Evolutionary conservation across 129 eudicot genomes (phyloP).

Genomic region (Kitagawia praeruptora): DNA sequence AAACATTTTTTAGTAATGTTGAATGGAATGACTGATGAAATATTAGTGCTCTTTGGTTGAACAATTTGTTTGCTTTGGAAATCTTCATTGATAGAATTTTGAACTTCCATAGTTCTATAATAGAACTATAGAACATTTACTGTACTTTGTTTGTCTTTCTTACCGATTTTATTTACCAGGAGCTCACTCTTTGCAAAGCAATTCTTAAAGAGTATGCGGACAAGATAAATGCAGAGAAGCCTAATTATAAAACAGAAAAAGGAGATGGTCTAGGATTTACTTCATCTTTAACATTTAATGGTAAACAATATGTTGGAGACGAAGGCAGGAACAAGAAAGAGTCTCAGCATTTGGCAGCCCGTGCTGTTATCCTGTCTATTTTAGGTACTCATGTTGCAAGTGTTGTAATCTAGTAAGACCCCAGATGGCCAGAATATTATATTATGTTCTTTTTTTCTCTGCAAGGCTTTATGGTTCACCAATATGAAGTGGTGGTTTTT

Average conservation of each 20-base stretch:
- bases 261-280: constrained; percentile 24
- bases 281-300: constrained; percentile 33
- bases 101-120: too few species aligned
- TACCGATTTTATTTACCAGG: constrained; percentile 27
- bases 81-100: too few species aligned
- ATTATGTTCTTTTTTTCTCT: not conserved
- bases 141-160: not conserved
- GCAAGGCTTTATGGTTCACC: not conserved
- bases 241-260: constrained; percentile 31
- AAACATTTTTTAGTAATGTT: too few species aligned
- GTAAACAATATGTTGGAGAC: constrained; percentile 35
- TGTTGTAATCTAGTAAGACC: not conserved
- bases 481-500: not conserved
- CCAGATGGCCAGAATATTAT: not conserved
- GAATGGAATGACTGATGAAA: too few species aligned
- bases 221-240: constrained; percentile 28
- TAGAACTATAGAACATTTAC: not conserved
- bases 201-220: constrained; percentile 41
- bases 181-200: constrained; percentile 44
- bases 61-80: too few species aligned
- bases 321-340: constrained; percentile 44
- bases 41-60: too few species aligned
- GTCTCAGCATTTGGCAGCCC: constrained; percentile 56
- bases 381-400: constrained; percentile 22
- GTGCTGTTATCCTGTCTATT: constrained; percentile 38